These are phyloP conservation scores for Cyberlindnera americana DNA, from an alignment of 805 yeast genomes.

Conservation along the genomic window DNA sequence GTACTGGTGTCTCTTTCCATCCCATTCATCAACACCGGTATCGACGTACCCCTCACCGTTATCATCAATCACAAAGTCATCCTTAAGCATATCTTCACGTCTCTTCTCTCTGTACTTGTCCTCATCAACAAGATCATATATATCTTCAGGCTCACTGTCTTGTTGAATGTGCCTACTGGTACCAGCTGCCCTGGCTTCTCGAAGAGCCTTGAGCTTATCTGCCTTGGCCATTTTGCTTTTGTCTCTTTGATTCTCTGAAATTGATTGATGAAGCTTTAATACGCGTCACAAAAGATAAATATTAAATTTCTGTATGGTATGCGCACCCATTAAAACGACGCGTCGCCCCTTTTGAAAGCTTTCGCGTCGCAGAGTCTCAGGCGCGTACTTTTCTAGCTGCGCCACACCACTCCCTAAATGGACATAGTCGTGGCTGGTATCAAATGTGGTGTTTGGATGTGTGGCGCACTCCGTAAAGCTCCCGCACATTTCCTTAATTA, in stretches of 20 bases:
- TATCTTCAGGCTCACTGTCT: constrained; percentile 48
- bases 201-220: constrained; percentile 54
- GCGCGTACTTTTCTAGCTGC: not conserved
- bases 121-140: constrained; percentile 89
- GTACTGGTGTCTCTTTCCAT: constrained; percentile 42
- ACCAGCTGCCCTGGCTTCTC: constrained; percentile 61
- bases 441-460: not conserved
- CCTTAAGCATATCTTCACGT: constrained; percentile 76
- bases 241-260: not conserved
- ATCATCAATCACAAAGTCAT: constrained; percentile 93
- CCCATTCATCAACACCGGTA: constrained; percentile 92
- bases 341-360: too few species aligned
- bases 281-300: not conserved
- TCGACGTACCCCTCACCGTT: constrained; percentile 93
- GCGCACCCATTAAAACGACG: too few species aligned
- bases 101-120: constrained; percentile 70
- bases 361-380: too few species aligned
- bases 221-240: constrained; percentile 33
- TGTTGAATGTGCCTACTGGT: constrained; percentile 35
- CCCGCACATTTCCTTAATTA: too few species aligned
- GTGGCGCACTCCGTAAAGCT: too few species aligned
- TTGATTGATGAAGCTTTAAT: not conserved
- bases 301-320: too few species aligned
- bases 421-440: not conserved
- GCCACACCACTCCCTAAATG: too few species aligned